Evolutionary conservation across 1,284 basidiomycete genomes (phyloP).

Genomic region (Singerocomus inundabilis): DNA sequence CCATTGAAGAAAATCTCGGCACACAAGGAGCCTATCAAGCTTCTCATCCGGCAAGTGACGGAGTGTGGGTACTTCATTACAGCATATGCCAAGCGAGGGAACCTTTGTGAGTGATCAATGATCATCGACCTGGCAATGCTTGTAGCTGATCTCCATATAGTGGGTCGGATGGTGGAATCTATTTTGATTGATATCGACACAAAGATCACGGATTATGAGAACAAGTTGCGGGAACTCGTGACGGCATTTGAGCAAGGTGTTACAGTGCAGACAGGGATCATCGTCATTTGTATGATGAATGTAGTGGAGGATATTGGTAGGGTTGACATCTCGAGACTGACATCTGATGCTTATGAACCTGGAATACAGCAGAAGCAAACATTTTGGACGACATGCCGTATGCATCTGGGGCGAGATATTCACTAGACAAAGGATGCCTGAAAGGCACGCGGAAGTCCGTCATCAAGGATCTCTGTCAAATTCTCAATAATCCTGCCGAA

Average conservation of each 20-base stretch:
- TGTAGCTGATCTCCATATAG: neutral
- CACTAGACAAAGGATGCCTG: too few relatives aligned
- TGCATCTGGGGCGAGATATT: too few relatives aligned
- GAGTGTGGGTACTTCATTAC: neutral
- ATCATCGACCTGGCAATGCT: too few relatives aligned
- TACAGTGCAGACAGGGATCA: neutral
- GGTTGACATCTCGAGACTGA: neutral
- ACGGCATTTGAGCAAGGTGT: constrained; percentile 1
- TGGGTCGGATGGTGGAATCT: constrained; percentile 6
- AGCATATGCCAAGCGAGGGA: neutral
- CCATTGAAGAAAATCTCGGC: neutral
- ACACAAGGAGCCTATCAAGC: neutral
- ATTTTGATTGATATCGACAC: neutral
- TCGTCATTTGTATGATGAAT: constrained; percentile 4
- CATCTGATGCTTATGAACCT: too few relatives aligned
- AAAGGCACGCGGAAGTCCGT: too few relatives aligned
- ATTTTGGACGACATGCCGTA: too few relatives aligned
- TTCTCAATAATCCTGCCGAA: too few relatives aligned
- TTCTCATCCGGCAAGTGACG: neutral
- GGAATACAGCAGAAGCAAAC: neutral
- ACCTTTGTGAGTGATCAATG: neutral
- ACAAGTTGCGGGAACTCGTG: constrained; percentile 1
- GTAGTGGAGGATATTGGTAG: neutral
- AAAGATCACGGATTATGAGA: constrained; percentile 1
- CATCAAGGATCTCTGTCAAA: too few relatives aligned